Evolutionary conservation across 2,329 filamentous ascomycete genomes (phyloP).

Genomic region (Fusarium haematococcum): DNA sequence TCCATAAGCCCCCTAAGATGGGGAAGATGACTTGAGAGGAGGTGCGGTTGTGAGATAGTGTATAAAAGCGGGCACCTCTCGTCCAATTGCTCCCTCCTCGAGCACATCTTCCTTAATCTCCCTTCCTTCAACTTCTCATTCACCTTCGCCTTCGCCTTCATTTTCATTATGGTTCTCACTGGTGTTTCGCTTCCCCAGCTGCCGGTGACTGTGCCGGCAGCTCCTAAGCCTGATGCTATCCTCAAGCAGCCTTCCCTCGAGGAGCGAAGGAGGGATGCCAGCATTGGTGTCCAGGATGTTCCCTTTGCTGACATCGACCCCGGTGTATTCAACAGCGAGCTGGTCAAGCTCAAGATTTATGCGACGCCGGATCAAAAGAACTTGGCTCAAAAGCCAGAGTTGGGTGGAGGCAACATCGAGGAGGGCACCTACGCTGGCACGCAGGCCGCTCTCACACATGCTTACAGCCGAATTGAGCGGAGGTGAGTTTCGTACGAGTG

Average conservation of each 20-base stretch:
- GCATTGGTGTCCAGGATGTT: constrained; percentile 41
- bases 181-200: constrained; percentile 6
- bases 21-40: neutral
- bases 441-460: constrained; percentile 50
- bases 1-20: neutral
- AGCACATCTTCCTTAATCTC: neutral
- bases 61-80: neutral
- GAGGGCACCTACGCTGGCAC: constrained; percentile 50
- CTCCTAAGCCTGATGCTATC: constrained; percentile 27
- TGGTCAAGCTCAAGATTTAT: constrained; percentile 47
- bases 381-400: constrained; percentile 32
- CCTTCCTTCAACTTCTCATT: neutral
- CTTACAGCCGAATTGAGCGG: constrained; percentile 50
- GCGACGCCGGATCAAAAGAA: constrained; percentile 40
- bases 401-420: constrained; percentile 45
- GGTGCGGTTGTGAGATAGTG: fast-evolving
- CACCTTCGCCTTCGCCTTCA: neutral
- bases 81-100: neutral
- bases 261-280: constrained; percentile 42
- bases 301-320: constrained; percentile 50
- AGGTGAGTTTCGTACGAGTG: constrained; percentile 36
- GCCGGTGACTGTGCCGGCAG: neutral
- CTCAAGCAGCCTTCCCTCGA: constrained; percentile 45
- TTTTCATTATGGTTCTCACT: constrained; percentile 6
- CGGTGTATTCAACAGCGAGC: constrained; percentile 49